phyloP scores from a whole-genome alignment of 345 rosid species.

The Pistacia integerrima region DNA sequence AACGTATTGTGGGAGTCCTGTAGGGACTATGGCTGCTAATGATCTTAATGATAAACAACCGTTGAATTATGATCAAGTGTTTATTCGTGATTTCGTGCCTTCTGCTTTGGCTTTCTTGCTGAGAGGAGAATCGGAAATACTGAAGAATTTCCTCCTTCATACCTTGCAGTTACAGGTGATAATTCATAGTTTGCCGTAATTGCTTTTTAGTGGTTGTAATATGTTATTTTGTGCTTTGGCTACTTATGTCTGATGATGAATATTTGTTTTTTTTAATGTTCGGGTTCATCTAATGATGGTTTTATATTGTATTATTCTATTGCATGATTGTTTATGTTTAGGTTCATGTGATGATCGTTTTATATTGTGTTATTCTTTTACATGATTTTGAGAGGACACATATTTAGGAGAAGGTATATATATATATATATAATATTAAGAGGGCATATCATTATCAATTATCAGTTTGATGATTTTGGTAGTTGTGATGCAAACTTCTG shows the following conservation, averaged over 20 bases:
- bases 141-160: constrained; percentile 92
- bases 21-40: constrained; percentile 94
- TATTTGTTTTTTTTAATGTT: background rate
- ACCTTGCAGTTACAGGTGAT: constrained; percentile 90
- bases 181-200: background rate
- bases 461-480: background rate
- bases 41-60: constrained; percentile 84
- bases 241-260: constrained; percentile 6
- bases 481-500: constrained; percentile 2
- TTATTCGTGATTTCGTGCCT: constrained; percentile 93
- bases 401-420: background rate
- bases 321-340: background rate
- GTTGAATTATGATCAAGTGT: constrained; percentile 96
- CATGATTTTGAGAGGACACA: background rate
- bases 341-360: background rate
- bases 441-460: background rate
- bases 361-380: background rate
- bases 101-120: constrained; percentile 93
- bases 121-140: constrained; percentile 90
- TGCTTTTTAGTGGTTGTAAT: background rate
- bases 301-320: background rate
- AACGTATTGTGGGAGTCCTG: constrained; percentile 76
- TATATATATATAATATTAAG: background rate
- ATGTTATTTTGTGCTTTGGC: background rate
- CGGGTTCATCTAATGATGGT: background rate